Evolutionary conservation across 768 basidiomycete species (phyloP).

Genomic region (Mycena haematopus): DNA sequence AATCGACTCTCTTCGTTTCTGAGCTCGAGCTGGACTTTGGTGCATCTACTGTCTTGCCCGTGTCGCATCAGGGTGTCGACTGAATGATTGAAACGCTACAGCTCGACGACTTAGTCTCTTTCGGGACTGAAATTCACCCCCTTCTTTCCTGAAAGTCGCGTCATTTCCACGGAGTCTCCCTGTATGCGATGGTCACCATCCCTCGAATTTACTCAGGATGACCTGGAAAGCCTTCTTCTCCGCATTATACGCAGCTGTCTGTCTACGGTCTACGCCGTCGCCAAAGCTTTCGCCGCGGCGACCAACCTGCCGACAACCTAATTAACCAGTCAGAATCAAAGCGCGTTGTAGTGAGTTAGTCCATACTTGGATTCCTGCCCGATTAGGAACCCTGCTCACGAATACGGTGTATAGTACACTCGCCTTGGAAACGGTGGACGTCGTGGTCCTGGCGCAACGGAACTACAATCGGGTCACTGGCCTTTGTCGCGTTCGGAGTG

Average conservation of each 20-base stretch:
- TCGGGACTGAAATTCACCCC: not conserved
- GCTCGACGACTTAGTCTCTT: not conserved
- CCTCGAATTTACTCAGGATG: not conserved
- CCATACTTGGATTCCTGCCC: not conserved
- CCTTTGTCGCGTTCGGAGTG: too few relatives aligned
- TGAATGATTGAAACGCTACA: not conserved
- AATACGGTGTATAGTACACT: not conserved
- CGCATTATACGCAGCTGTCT: not conserved
- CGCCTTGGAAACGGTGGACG: not conserved
- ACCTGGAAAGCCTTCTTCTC: not conserved
- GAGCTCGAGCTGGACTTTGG: too few relatives aligned
- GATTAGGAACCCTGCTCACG: not conserved
- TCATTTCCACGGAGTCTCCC: not conserved
- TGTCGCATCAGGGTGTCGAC: not conserved
- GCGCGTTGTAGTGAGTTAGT: not conserved
- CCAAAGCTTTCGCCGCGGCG: not conserved
- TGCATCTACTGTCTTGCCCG: too few relatives aligned
- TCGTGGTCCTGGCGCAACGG: not conserved
- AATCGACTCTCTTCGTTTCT: too few relatives aligned
- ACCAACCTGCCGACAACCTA: not conserved
- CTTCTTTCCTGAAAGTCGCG: not conserved
- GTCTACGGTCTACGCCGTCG: not conserved
- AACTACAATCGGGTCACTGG: not conserved
- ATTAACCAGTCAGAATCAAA: conserved; percentile 3
- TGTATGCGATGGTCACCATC: not conserved